A percentile compares a stretch with the other conserved stretches of the same genome.
Conservation (phyloP, 2,329 filamentous ascomycete species). For the Stachybotrys echinatus region DNA sequence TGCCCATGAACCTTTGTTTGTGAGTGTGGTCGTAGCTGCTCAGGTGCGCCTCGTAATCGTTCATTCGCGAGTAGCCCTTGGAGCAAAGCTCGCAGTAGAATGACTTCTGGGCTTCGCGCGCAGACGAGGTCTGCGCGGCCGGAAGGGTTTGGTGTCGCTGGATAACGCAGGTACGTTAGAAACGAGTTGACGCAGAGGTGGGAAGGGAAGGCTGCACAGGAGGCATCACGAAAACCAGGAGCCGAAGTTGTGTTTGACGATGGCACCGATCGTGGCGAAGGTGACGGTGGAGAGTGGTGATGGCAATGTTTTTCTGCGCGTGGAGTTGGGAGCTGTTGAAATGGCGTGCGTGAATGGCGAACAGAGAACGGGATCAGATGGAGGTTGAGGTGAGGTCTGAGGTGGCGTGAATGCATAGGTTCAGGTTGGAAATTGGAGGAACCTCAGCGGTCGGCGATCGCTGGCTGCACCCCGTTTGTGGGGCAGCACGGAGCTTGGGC, state of each 20-base stretch:
- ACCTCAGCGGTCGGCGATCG: no score
- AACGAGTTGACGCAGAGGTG: not conserved
- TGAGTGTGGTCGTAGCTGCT: conserved; percentile 94
- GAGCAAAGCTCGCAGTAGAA: conserved; percentile 86
- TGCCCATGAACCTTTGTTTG: conserved; percentile 82
- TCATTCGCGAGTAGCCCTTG: conserved; percentile 92
- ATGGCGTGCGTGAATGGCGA: no score
- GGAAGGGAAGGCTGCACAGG: conserved; percentile 38
- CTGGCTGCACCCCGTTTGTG: not conserved
- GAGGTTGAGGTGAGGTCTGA: no score
- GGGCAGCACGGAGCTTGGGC: not conserved
- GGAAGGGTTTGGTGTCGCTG: conserved; percentile 54
- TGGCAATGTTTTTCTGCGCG: no score
- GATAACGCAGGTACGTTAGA: conserved; percentile 8
- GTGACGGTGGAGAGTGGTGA: no score
- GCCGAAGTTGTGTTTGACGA: no score
- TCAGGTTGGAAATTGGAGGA: no score
- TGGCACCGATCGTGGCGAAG: no score
- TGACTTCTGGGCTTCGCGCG: conserved; percentile 70
- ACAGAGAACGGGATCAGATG: no score
- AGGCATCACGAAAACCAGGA: conserved; percentile 38
- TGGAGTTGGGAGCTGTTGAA: no score
- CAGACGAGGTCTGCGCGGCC: conserved; percentile 54
- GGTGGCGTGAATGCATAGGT: no score
- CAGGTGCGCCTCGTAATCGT: conserved; percentile 93